Evolutionary conservation across 140 eudicot genomes (phyloP).

Genomic region (Flaveria floridana): DNA sequence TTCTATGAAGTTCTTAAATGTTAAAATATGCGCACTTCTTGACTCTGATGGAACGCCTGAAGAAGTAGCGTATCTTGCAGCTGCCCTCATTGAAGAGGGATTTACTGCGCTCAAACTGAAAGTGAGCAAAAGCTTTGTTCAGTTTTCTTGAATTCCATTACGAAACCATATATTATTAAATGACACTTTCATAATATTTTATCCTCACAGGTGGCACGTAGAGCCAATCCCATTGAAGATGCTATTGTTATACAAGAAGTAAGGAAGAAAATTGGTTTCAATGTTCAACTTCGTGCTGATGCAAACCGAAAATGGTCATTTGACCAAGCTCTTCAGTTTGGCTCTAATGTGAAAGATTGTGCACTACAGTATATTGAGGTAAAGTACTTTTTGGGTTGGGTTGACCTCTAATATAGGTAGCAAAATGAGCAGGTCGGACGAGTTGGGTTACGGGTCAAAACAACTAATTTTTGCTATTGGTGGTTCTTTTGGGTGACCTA

Average conservation of each 20-base stretch:
- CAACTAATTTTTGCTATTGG: neutral
- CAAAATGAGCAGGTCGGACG: neutral
- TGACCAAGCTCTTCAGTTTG: constrained; percentile 67
- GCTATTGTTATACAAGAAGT: constrained; percentile 70
- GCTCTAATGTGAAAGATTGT: constrained; percentile 53
- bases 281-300: constrained; percentile 76
- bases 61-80: constrained; percentile 70
- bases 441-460: neutral
- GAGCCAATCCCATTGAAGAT: constrained; percentile 75
- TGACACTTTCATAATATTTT: neutral
- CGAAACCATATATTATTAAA: constrained; percentile 4
- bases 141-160: neutral
- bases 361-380: constrained; percentile 89
- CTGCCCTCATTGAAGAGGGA: constrained; percentile 72
- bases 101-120: constrained; percentile 78
- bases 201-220: constrained; percentile 72
- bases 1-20: constrained; percentile 37
- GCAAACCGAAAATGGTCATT: constrained; percentile 88
- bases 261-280: constrained; percentile 67
- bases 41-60: constrained; percentile 73
- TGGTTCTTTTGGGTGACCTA: too few species aligned
- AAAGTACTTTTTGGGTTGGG: neutral
- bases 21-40: constrained; percentile 78
- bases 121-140: constrained; percentile 42
- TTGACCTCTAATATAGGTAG: neutral